A percentile compares a stretch with the other conserved stretches of the same genome.
Conservation (phyloP, 23 red algal genomes). For the Agarophyton chilense region DNA sequence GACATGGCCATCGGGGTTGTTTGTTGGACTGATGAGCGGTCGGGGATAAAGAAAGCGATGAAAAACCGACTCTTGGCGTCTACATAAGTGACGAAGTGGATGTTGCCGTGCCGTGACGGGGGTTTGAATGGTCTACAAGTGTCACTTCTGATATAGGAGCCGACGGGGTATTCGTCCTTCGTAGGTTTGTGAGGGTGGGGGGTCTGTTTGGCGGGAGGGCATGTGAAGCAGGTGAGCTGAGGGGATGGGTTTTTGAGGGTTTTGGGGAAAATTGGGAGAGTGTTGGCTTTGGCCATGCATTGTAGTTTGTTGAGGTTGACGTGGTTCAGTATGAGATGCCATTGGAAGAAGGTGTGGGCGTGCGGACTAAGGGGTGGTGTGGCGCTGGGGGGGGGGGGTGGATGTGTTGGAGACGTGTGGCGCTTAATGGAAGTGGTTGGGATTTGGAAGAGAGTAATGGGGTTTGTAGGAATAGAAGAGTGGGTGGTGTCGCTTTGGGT, state of each 20-base stretch:
- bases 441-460: too few species aligned
- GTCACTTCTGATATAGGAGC: constrained; percentile 1
- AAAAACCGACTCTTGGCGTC: too few species aligned
- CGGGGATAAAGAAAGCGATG: too few species aligned
- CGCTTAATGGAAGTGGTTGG: too few species aligned
- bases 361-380: too few species aligned
- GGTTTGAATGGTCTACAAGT: neutral
- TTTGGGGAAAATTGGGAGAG: neutral
- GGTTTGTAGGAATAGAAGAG: too few species aligned
- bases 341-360: constrained; percentile 8
- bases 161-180: neutral
- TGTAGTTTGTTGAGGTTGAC: neutral
- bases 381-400: too few species aligned
- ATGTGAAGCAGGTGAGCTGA: neutral
- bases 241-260: neutral
- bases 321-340: constrained; percentile 33
- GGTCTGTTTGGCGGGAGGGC: constrained; percentile 1
- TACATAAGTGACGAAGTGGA: too few species aligned
- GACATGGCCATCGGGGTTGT: constrained; percentile 14
- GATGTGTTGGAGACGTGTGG: too few species aligned
- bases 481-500: too few species aligned
- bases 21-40: constrained; percentile 12
- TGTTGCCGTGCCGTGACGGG: constrained; percentile 1
- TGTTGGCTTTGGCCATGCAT: neutral
- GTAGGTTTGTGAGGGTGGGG: neutral